phyloP scores from a whole-genome alignment of 805 yeast genomes.

The Kodamaea restingae region DNA sequence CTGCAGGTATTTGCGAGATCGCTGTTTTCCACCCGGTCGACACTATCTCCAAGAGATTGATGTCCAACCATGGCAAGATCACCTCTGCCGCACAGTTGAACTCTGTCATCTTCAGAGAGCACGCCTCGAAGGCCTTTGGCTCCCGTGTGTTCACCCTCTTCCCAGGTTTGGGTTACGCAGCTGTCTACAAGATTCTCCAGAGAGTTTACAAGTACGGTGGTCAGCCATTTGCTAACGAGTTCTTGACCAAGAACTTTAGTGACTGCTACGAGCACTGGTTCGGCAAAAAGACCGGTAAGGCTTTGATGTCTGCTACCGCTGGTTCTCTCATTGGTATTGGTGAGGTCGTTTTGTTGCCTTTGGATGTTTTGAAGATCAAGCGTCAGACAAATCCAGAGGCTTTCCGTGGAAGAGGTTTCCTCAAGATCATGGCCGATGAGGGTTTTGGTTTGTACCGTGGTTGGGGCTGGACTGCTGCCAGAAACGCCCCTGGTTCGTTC shows the following conservation, averaged over 20 bases:
- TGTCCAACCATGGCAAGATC: constrained; percentile 75
- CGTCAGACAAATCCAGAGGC: constrained; percentile 99
- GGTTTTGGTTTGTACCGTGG: constrained; percentile 94
- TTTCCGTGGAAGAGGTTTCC: constrained; percentile 96
- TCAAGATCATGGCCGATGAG: constrained; percentile 82
- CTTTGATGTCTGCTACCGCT: constrained; percentile 94
- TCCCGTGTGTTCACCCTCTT: constrained; percentile 77
- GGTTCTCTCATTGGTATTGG: constrained; percentile 97
- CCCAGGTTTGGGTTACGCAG: constrained; percentile 98
- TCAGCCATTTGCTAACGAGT: constrained; percentile 97
- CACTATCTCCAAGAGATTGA: constrained; percentile 92
- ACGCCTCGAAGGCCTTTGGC: constrained; percentile 66
- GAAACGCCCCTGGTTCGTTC: constrained; percentile 98
- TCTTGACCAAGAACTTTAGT: constrained; percentile 70
- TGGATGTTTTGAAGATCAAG: constrained; percentile 95
- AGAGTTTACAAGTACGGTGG: constrained; percentile 99
- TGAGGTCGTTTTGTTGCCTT: constrained; percentile 90
- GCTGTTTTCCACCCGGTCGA: constrained; percentile 98
- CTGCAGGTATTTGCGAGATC: constrained; percentile 96
- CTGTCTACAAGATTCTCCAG: constrained; percentile 92
- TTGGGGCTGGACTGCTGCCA: constrained; percentile 99
- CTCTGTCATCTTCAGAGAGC: constrained; percentile 79
- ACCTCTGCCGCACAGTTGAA: constrained; percentile 65
- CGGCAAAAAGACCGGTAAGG: constrained; percentile 95
- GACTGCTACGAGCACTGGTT: constrained; percentile 67